Evolutionary conservation across 345 rosid species (phyloP), one percentile per base, ranked within the genome.

Genomic region (Mallotus nudiflorus): DNA sequence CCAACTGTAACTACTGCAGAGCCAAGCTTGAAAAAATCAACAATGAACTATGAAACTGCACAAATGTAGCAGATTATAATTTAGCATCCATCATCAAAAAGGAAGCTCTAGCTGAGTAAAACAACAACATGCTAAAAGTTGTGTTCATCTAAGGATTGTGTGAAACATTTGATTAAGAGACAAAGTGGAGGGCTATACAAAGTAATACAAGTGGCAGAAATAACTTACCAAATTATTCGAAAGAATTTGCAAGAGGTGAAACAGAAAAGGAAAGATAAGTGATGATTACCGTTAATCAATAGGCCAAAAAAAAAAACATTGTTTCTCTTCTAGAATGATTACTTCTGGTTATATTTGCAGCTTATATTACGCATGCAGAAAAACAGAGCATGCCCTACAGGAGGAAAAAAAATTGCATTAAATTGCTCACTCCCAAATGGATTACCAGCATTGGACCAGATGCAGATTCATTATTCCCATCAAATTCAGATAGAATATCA

Each of bases 361-460:
- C 13, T 19, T 20, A 31, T 54, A 49, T 56, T 66, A 27, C n/a
- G 68, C 56, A 29, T 68, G 67, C 28, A 49, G 15, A 29, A 55
- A 18, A 58, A 53, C n/a, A 53, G 46, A n/a, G 39, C 5, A 35
- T 49, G 16, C n/a, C 27, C 22, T 25, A n/a, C 39, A 35, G 59
- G 44, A 53, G 40, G 27, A 6, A 8, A 56, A 65, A 15, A 20
- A 20, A 67, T 29, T 68, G 37, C 49, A 52, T 50, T 15, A 39
- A 24, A 56, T 33, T 33, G 73, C 50, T 67, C 40, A 60, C 6
- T 77, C 72, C 58, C 66, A 62, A n/a, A 59, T 69, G 45, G 54
- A 71, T 75, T 95, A 95, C 99, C 99, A 95, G 96, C 99, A 95
- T 95, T 9, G 99, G 90, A 73, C 99, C 96, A 67, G 80, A 75